Percentiles rank a stretch among this genome's conserved stretches.
phyloP scores from a whole-genome alignment of 2,329 filamentous ascomycete genomes.

The Fusarium odoratissimum region DNA sequence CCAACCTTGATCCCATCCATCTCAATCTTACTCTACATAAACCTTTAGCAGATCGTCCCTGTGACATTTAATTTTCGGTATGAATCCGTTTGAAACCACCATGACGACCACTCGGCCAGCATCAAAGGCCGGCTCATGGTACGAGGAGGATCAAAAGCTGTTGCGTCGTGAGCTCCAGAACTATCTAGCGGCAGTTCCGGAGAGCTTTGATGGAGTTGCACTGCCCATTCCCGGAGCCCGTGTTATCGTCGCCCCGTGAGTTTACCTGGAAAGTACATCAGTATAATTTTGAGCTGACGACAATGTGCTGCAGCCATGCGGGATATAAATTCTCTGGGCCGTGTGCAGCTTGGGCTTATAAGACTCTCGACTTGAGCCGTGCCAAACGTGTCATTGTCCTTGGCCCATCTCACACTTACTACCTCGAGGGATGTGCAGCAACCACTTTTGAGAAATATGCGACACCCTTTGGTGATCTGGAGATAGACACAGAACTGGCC shows the following conservation, averaged over 20 bases:
- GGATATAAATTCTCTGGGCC: slow-evolving; percentile 93
- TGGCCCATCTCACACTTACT: slow-evolving; percentile 90
- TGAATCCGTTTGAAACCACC: too few species aligned
- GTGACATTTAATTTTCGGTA: too few species aligned
- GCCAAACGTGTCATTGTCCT: slow-evolving; percentile 92
- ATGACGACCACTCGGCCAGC: too few species aligned
- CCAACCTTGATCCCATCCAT: too few species aligned
- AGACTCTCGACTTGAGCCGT: slow-evolving; percentile 81
- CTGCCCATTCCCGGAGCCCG: slow-evolving; percentile 81
- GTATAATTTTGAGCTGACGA: not conserved
- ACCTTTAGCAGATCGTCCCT: too few species aligned
- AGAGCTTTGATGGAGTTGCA: slow-evolving; percentile 65
- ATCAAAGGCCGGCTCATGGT: too few species aligned
- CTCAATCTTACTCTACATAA: too few species aligned
- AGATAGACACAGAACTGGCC: slow-evolving; percentile 69
- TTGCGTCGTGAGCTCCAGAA: slow-evolving; percentile 77
- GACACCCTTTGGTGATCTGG: slow-evolving; percentile 79
- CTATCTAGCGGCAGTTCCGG: slow-evolving; percentile 79
- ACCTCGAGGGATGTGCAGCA: slow-evolving; percentile 80
- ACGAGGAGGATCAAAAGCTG: slow-evolving; percentile 7
- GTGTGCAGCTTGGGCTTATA: slow-evolving; percentile 95
- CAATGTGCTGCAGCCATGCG: slow-evolving; percentile 74
- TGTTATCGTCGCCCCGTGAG: slow-evolving; percentile 93
- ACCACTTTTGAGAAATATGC: slow-evolving; percentile 76
- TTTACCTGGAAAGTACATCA: slow-evolving; percentile 1